A percentile compares a stretch with the other conserved stretches of the same genome.
Evolutionary conservation across 2,329 filamentous ascomycete species (phyloP).

Genomic region (Cyphellophora attinorum): DNA sequence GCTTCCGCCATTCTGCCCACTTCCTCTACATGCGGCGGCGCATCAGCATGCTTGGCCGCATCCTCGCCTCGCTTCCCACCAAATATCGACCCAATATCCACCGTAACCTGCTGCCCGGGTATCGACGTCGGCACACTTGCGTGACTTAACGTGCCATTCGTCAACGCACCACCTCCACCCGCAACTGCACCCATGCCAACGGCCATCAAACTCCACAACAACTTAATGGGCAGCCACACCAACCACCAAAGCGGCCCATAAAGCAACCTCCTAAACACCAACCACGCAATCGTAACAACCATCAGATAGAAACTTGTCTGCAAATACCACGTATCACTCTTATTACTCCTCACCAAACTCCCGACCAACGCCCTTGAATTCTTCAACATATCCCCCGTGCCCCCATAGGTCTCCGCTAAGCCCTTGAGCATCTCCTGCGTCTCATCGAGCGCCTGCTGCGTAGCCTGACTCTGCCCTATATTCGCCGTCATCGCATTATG

Average conservation of each 20-base stretch:
- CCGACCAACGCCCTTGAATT: slow-evolving; percentile 66
- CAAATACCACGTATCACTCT: slow-evolving; percentile 97
- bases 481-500: slow-evolving; percentile 80
- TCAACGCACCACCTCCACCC: neutral
- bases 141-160: neutral
- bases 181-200: slow-evolving; percentile 40
- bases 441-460: slow-evolving; percentile 66
- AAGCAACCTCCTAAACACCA: slow-evolving; percentile 71
- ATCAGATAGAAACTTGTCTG: slow-evolving; percentile 82
- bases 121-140: slow-evolving; percentile 8
- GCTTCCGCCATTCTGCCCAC: slow-evolving; percentile 30
- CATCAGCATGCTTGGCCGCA: slow-evolving; percentile 13
- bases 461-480: slow-evolving; percentile 77
- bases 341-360: slow-evolving; percentile 75
- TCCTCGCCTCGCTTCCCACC: slow-evolving; percentile 34
- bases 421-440: slow-evolving; percentile 66
- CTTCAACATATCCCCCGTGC: slow-evolving; percentile 66
- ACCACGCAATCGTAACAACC: slow-evolving; percentile 67
- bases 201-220: slow-evolving; percentile 51
- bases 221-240: slow-evolving; percentile 68
- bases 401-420: slow-evolving; percentile 70
- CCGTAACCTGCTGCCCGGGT: slow-evolving; percentile 5
- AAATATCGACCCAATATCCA: slow-evolving; percentile 21
- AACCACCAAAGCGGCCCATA: slow-evolving; percentile 91
- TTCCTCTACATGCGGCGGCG: slow-evolving; percentile 30